phyloP scores from a whole-genome alignment of 805 yeast species.

The Zygosaccharomyces rouxii region DNA sequence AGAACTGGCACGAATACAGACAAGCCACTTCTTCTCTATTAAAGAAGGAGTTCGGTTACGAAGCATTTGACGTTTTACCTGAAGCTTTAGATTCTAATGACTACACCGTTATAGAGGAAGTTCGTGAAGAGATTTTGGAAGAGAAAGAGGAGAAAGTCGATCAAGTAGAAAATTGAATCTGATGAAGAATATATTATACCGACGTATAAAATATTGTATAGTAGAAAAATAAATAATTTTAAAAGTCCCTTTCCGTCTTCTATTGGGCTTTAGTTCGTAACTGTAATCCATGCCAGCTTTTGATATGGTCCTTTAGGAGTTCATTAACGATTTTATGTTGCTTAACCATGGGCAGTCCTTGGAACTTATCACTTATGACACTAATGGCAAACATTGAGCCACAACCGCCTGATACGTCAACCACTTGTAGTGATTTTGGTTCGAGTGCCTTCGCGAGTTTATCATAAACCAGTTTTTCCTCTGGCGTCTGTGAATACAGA shows the following conservation, averaged over 20 bases:
- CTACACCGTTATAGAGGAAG: constrained; percentile 68
- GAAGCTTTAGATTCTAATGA: constrained; percentile 43
- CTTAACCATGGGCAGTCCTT: constrained; percentile 78
- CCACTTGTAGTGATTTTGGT: constrained; percentile 63
- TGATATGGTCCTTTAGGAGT: constrained; percentile 74
- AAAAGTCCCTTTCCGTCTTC: constrained; percentile 3
- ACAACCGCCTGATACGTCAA: constrained; percentile 91
- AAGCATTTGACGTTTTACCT: constrained; percentile 40
- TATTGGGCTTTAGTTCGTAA: constrained; percentile 61
- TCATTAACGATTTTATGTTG: constrained; percentile 90
- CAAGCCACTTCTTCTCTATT: constrained; percentile 44
- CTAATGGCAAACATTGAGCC: constrained; percentile 95
- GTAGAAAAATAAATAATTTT: constrained; percentile 8
- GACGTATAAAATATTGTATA: not conserved
- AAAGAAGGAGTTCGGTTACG: constrained; percentile 27
- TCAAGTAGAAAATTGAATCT: constrained; percentile 2
- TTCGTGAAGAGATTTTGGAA: constrained; percentile 68
- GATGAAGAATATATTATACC: not conserved
- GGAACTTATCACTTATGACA: constrained; percentile 67
- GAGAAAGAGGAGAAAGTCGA: constrained; percentile 69
- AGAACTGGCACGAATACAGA: constrained; percentile 86
- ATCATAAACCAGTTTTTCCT: constrained; percentile 59
- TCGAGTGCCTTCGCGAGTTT: constrained; percentile 50
- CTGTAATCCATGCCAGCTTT: constrained; percentile 93
- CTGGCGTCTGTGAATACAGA: constrained; percentile 22